Percentiles rank a stretch among this genome's conserved stretches.
phyloP scores from a whole-genome alignment of 176 grass and related monocot species.

The Phyllostachys edulis region DNA sequence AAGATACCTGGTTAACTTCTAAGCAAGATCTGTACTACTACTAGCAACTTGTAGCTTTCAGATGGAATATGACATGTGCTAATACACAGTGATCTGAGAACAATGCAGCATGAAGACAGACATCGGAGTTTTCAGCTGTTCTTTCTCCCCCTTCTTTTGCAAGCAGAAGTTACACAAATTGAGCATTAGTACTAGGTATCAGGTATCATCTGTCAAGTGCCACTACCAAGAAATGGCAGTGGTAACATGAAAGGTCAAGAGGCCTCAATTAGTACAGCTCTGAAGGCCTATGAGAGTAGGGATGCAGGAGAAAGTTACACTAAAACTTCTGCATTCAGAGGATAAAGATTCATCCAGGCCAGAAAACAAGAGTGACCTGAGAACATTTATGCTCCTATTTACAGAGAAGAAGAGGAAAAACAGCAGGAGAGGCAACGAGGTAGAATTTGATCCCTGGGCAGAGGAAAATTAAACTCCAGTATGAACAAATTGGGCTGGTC shows the following conservation, averaged over 20 bases:
- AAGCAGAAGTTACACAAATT: not conserved
- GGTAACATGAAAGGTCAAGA: slow-evolving; percentile 1
- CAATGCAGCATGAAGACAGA: not conserved
- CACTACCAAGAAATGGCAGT: slow-evolving; percentile 9
- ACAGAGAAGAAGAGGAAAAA: slow-evolving; percentile 44
- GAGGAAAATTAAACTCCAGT: slow-evolving; percentile 43
- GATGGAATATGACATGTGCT: slow-evolving; percentile 2
- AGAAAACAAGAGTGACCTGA: slow-evolving; percentile 21
- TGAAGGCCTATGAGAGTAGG: not conserved
- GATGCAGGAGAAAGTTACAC: not conserved
- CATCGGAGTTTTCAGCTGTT: not conserved
- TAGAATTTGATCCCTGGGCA: slow-evolving; percentile 19
- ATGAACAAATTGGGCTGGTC: slow-evolving; percentile 55
- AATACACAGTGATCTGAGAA: not conserved
- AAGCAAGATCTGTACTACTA: slow-evolving; percentile 12
- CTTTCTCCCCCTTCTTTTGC: not conserved
- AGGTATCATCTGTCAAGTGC: slow-evolving; percentile 21
- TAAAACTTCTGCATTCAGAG: slow-evolving; percentile 70
- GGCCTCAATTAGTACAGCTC: slow-evolving; percentile 10
- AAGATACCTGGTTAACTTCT: slow-evolving; percentile 22
- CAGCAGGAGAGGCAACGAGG: slow-evolving; percentile 3
- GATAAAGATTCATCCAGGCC: slow-evolving; percentile 62
- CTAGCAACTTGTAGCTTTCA: not conserved
- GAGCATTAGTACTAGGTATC: slow-evolving; percentile 34
- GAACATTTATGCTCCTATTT: slow-evolving; percentile 61